Percentiles rank a stretch among this genome's conserved stretches.
phyloP scores from a whole-genome alignment of 148 eudicot genomes.

The Vaccinium vitisidaea region DNA sequence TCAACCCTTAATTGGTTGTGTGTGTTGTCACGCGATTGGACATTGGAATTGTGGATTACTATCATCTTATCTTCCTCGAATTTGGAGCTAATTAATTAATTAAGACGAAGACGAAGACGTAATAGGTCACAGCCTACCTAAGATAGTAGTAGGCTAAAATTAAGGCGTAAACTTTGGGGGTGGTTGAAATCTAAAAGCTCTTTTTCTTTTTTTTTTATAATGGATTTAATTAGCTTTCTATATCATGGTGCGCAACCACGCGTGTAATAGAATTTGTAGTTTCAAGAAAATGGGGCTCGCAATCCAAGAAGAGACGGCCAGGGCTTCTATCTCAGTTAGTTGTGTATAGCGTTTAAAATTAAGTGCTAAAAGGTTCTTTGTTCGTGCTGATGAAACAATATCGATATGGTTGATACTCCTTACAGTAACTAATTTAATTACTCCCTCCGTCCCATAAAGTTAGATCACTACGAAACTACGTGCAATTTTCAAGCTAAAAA shows the following conservation, averaged over 20 bases:
- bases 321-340: no score
- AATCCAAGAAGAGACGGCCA: background rate
- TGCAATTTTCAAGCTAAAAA: no score
- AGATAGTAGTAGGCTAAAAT: constrained; percentile 28
- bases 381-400: no score
- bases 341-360: no score
- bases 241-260: background rate
- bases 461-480: no score
- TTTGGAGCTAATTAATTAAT: background rate
- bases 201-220: background rate
- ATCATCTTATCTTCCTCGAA: constrained; percentile 10
- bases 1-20: background rate
- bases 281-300: constrained; percentile 11
- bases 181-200: constrained; percentile 21
- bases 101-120: background rate
- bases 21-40: background rate
- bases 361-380: no score
- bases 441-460: no score
- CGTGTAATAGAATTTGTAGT: constrained; percentile 9
- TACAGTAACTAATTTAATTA: no score
- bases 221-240: background rate
- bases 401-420: no score
- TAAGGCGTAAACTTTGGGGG: constrained; percentile 38
- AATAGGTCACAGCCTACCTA: background rate
- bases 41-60: background rate